Percentiles rank a stretch among this genome's conserved stretches.
Conservation (phyloP, 352 stramenopile genomes). For the Phytophthora palmivora region DNA sequence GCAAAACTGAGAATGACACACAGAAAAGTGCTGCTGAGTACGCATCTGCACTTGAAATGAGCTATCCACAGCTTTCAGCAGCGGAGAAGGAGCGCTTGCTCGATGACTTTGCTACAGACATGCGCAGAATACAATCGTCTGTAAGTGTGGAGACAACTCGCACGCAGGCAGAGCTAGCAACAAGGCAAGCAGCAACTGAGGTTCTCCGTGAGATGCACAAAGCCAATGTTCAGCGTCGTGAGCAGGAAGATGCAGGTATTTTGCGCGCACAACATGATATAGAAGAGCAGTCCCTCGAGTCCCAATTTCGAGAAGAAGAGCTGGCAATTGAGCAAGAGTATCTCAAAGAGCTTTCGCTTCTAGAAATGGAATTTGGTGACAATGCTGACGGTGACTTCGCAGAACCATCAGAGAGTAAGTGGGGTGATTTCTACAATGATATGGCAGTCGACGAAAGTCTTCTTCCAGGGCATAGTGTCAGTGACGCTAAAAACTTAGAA, state of each 20-base stretch:
- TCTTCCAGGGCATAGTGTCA: background rate
- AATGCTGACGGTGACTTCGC: slow-evolving; percentile 38
- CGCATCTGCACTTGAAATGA: slow-evolving; percentile 40
- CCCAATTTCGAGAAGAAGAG: slow-evolving; percentile 53
- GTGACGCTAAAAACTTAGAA: slow-evolving; percentile 15
- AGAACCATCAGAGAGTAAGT: slow-evolving; percentile 21
- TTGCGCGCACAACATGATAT: slow-evolving; percentile 37
- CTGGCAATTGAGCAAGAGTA: slow-evolving; percentile 66
- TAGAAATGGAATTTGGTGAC: slow-evolving; percentile 62
- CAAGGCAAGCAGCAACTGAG: slow-evolving; percentile 37
- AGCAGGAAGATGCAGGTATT: slow-evolving; percentile 32
- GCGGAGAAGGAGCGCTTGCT: slow-evolving; percentile 60
- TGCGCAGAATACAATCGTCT: slow-evolving; percentile 52
- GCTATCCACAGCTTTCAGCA: slow-evolving; percentile 49
- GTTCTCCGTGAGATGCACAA: slow-evolving; percentile 41
- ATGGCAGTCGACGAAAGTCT: slow-evolving; percentile 14
- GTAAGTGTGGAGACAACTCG: slow-evolving; percentile 59
- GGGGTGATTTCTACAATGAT: slow-evolving; percentile 7
- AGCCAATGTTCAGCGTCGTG: slow-evolving; percentile 26
- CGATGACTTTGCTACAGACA: slow-evolving; percentile 58
- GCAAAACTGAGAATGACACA: slow-evolving; percentile 30
- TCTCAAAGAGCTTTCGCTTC: slow-evolving; percentile 44
- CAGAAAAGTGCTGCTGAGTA: slow-evolving; percentile 49
- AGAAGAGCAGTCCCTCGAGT: slow-evolving; percentile 43
- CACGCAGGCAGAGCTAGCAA: slow-evolving; percentile 47